Conservation (phyloP, 1,284 basidiomycete species). For the Agaricales sp. region DNA sequence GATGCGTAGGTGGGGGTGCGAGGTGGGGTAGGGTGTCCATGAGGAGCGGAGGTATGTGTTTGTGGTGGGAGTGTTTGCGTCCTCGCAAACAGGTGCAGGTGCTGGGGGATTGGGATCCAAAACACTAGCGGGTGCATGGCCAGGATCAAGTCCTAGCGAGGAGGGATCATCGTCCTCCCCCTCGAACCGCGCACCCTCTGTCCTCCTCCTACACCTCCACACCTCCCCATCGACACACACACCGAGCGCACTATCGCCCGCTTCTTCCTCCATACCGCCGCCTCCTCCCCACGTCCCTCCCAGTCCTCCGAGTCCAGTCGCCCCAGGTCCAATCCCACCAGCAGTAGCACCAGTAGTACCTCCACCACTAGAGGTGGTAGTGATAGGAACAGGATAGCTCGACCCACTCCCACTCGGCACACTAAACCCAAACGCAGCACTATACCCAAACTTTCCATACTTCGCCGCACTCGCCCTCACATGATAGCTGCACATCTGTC, state of each 20-base stretch:
- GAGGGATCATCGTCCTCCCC: conserved; percentile 13
- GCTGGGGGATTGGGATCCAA: too few species aligned
- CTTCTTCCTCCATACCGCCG: conserved; percentile 64
- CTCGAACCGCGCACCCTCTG: conserved; percentile 53
- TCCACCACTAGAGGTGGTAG: too few species aligned
- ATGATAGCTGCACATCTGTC: conserved; percentile 71
- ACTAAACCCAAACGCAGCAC: conserved; percentile 66
- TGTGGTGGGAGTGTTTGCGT: too few species aligned
- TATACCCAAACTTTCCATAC: conserved; percentile 71
- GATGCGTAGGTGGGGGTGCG: conserved; percentile 62
- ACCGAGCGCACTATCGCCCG: conserved; percentile 59
- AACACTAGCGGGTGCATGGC: too few species aligned
- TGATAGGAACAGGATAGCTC: too few species aligned
- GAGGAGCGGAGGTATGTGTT: conserved; percentile 47
- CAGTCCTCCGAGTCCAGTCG: not conserved
- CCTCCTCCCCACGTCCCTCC: too few species aligned
- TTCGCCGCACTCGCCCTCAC: conserved; percentile 72
- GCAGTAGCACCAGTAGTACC: too few species aligned
- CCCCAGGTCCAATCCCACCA: too few species aligned
- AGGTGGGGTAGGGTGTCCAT: conserved; percentile 69
- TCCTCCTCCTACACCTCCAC: conserved; percentile 59
- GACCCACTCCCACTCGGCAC: conserved; percentile 45
- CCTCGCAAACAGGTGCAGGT: too few species aligned
- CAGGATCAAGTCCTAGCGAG: too few species aligned
- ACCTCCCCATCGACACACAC: conserved; percentile 63